Conservation (phyloP, 768 basidiomycete genomes). For the Lactifluus echinatus region DNA sequence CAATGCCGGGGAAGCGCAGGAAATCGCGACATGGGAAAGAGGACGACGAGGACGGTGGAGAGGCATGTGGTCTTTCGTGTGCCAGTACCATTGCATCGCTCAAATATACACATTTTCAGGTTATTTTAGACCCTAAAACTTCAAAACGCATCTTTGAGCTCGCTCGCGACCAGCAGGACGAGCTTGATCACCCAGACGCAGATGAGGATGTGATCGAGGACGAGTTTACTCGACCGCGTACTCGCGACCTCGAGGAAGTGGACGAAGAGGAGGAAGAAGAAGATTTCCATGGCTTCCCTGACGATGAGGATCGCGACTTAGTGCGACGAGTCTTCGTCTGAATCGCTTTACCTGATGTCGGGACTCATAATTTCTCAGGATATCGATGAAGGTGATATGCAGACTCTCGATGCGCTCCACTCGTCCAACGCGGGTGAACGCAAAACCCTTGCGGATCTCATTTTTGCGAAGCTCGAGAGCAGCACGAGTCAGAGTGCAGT, state of each 20-base stretch:
- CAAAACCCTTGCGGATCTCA: conserved; percentile 91
- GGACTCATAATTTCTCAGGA: conserved; percentile 37
- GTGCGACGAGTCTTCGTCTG: conserved; percentile 27
- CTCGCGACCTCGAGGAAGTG: conserved; percentile 25
- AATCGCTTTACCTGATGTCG: not conserved
- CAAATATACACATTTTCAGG: conserved; percentile 32
- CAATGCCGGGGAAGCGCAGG: conserved; percentile 66
- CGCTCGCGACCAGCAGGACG: conserved; percentile 88
- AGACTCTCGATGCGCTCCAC: conserved; percentile 72
- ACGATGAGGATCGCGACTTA: conserved; percentile 41
- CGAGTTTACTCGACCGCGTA: conserved; percentile 23
- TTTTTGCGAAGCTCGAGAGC: conserved; percentile 84
- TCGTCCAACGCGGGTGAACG: conserved; percentile 70
- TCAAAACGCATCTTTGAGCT: conserved; percentile 87
- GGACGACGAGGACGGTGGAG: conserved; percentile 45
- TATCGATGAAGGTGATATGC: conserved; percentile 86
- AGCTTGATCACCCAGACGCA: conserved; percentile 42
- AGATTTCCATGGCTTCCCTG: conserved; percentile 33
- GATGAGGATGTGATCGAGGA: conserved; percentile 27
- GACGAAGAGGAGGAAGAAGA: conserved; percentile 54
- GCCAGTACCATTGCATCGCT: not conserved
- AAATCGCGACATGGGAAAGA: conserved; percentile 41
- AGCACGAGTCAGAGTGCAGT: conserved; percentile 42
- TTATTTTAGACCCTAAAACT: conserved; percentile 67
- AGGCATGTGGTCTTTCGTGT: conserved; percentile 15